Evolutionary conservation across 768 basidiomycete species (phyloP).

Genomic region (Panaeolus cyanescens): DNA sequence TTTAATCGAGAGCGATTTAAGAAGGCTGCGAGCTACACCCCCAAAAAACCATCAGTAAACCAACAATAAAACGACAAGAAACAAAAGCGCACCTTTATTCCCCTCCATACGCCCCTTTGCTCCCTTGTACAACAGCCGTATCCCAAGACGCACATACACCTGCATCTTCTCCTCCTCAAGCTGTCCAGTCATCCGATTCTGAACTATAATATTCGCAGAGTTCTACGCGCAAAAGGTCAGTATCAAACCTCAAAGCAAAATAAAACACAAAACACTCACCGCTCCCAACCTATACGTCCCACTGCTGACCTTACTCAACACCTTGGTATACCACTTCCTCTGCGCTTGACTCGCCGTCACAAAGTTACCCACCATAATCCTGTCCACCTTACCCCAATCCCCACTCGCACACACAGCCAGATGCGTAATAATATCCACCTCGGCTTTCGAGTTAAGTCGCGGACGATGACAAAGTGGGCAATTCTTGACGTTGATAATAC

Average conservation of each 20-base stretch:
- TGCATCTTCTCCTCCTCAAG: conserved; percentile 99
- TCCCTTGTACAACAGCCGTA: conserved; percentile 91
- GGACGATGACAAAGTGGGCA: conserved; percentile 95
- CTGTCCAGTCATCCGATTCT: conserved; percentile 89
- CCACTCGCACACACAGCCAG: conserved; percentile 93
- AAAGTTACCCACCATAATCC: conserved; percentile 91
- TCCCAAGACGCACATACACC: conserved; percentile 88
- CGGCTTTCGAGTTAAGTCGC: conserved; percentile 80
- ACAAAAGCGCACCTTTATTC: conserved; percentile 60
- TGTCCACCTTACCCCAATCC: conserved; percentile 89
- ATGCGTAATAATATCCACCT: conserved; percentile 95
- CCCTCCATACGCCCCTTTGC: conserved; percentile 90
- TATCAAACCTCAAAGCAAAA: neutral
- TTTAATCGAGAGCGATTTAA: conserved; percentile 90
- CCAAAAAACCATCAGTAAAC: conserved; percentile 5
- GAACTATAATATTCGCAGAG: conserved; percentile 97
- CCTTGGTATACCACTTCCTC: conserved; percentile 94
- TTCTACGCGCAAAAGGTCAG: conserved; percentile 50
- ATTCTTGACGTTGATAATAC: conserved; percentile 92
- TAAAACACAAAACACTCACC: conserved; percentile 31
- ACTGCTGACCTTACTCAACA: conserved; percentile 82
- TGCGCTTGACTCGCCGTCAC: conserved; percentile 95
- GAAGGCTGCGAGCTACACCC: conserved; percentile 77
- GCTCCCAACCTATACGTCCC: conserved; percentile 92
- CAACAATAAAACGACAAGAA: neutral